Evolutionary conservation across 2,329 filamentous ascomycete genomes (phyloP), one percentile per base, ranked within the genome.

Genomic region (Fusarium lateritium): DNA sequence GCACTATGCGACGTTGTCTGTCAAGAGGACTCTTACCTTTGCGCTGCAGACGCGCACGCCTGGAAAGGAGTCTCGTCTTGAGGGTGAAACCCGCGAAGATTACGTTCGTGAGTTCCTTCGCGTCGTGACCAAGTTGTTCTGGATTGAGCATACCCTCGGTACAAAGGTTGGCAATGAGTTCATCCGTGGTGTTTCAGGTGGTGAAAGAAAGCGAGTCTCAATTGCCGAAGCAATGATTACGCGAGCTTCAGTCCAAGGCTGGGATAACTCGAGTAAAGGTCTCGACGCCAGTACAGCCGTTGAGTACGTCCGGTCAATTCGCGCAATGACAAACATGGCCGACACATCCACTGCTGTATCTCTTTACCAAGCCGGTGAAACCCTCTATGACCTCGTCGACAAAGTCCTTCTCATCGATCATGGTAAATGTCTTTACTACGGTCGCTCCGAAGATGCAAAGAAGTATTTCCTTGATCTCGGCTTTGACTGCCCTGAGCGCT

Each of bases 391-490:
- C 3, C 82, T 91, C 3, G 92, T 92, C 80, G 92, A 94, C 77
- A 94, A 94, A 77, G 91, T 94, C 0, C 78, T 93, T 44, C 86
- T 94, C n/a, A 91, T 94, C 47, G 90, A 93, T 63, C 57, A 89
- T 51, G 92, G 92, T 5, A 86, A 89, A 59, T 91, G 91, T 69
- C 87, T 94, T 21, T 94, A 89, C 80, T 94, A 89, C 71, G 92
- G 92, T 3, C 83, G 83, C 0, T 84, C 87, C 0, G 83, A 86
- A 6, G 80, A 86, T 3, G 92, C 92, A 2, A 91, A 88, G 74
- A 78, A 83, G 28, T 94, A 92, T 75, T 94, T 94, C 67, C 79
- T 89, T 47, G 80, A 86, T n/a, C 82, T 94, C 36, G 92, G 92
- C 0, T 94, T 94, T 70, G 83, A 88, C 17, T 93, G 91, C 73